Percentiles rank a stretch among this genome's conserved stretches.
Evolutionary conservation across 176 grass and related monocot genomes (phyloP).

Genomic region (Phyllostachys edulis): DNA sequence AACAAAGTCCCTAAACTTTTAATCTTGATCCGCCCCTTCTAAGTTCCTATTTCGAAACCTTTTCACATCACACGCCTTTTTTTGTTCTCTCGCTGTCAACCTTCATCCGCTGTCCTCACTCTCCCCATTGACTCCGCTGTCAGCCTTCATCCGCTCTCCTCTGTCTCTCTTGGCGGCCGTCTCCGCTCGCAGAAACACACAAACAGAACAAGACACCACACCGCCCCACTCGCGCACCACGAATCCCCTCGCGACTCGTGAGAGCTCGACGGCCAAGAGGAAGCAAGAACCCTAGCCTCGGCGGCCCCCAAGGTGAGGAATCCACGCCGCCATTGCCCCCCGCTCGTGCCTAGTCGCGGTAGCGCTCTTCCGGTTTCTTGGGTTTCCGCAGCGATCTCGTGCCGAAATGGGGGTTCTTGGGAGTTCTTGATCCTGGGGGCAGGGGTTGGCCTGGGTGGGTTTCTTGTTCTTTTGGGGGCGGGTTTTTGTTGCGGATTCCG

Average conservation of each 20-base stretch:
- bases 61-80: not conserved
- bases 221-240: not conserved
- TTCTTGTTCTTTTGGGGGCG: not conserved
- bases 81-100: not conserved
- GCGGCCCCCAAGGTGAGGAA: constrained; percentile 24
- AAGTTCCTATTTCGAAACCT: not conserved
- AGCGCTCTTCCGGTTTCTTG: not conserved
- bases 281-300: constrained; percentile 34
- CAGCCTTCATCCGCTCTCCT: not conserved
- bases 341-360: not conserved
- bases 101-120: not conserved
- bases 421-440: not conserved
- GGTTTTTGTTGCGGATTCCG: not conserved
- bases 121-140: not conserved
- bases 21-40: no score
- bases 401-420: not conserved
- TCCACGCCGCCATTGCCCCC: constrained; percentile 20
- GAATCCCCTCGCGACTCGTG: not conserved
- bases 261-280: not conserved
- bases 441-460: not conserved
- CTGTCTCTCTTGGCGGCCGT: not conserved
- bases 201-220: not conserved
- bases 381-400: constrained; percentile 9
- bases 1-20: no score
- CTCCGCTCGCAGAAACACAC: not conserved